These are phyloP conservation scores for Prinsepia uniflora DNA, from an alignment of 306 rosid genomes.

Conservation along the genomic window DNA sequence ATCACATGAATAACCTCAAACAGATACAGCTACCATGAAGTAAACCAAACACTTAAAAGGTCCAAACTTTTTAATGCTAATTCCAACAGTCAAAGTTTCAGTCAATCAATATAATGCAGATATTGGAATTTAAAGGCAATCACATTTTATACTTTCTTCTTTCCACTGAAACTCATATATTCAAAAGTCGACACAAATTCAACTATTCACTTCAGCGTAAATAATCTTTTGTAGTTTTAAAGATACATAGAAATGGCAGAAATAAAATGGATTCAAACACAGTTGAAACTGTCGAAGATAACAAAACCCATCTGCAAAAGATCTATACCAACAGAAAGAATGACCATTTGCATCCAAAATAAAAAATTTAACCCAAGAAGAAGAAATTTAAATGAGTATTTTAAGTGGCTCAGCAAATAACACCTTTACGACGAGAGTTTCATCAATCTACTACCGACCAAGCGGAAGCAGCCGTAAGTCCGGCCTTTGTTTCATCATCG, in stretches of 20 bases:
- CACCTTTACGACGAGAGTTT: conserved; percentile 47
- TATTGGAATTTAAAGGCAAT: not conserved
- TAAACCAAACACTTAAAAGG: no score
- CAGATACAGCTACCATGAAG: no score
- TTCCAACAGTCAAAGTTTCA: no score
- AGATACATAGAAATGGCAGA: not conserved
- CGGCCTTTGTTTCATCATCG: conserved; percentile 88
- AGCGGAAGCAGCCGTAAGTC: conserved; percentile 68
- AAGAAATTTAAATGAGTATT: not conserved
- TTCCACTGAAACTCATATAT: not conserved
- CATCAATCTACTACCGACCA: conserved; percentile 75
- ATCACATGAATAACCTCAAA: no score
- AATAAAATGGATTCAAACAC: not conserved
- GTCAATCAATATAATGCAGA: no score
- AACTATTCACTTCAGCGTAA: not conserved
- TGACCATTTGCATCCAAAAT: not conserved
- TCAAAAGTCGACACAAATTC: not conserved
- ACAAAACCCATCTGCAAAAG: conserved; percentile 53
- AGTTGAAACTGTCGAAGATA: conserved; percentile 38
- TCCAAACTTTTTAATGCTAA: no score
- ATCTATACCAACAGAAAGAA: conserved; percentile 8
- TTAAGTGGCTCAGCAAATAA: conserved; percentile 53
- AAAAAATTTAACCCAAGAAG: not conserved
- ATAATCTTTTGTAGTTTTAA: not conserved
- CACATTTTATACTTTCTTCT: not conserved